Percentiles rank a stretch among this genome's conserved stretches.
These are phyloP conservation scores for Yamadazyma diddensiae DNA, from an alignment of 1,139 yeast genomes.

Conservation along the genomic window DNA sequence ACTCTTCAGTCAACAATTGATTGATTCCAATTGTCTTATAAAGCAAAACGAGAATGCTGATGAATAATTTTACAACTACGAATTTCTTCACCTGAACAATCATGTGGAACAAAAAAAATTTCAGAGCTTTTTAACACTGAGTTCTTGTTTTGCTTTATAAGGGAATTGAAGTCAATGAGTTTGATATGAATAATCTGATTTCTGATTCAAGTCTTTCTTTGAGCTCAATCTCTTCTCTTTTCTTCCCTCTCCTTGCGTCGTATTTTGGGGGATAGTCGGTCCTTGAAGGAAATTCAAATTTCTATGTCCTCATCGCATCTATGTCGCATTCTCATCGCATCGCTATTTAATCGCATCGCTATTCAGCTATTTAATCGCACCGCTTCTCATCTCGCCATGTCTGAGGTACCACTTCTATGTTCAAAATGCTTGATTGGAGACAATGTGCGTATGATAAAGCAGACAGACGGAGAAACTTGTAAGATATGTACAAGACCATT, in stretches of 20 bases:
- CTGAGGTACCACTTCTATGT: conserved; percentile 61
- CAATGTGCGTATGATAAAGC: conserved; percentile 69
- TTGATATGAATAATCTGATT: too few relatives aligned
- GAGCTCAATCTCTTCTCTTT: too few relatives aligned
- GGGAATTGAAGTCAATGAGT: conserved; percentile 1
- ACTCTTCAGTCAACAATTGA: too few relatives aligned
- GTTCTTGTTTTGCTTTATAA: conserved; percentile 11
- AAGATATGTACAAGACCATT: conserved; percentile 82
- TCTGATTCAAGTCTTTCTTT: too few relatives aligned
- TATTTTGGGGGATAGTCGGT: too few relatives aligned
- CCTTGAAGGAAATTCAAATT: too few relatives aligned
- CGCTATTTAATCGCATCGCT: too few relatives aligned
- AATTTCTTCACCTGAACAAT: conserved; percentile 67
- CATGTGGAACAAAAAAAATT: conserved; percentile 50
- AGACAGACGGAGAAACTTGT: conserved; percentile 72
- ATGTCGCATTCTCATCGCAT: too few relatives aligned
- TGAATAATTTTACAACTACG: conserved; percentile 41
- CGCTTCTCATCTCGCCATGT: conserved; percentile 2
- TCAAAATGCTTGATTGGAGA: conserved; percentile 68
- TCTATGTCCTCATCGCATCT: too few relatives aligned
- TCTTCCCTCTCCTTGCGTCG: too few relatives aligned
- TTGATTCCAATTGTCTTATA: conserved; percentile 4
- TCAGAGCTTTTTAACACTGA: conserved; percentile 76
- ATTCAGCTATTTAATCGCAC: too few relatives aligned
- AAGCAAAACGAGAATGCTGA: conserved; percentile 28